Conservation (phyloP, 2,329 filamentous ascomycete genomes). For the Penicillium rolfsii region DNA sequence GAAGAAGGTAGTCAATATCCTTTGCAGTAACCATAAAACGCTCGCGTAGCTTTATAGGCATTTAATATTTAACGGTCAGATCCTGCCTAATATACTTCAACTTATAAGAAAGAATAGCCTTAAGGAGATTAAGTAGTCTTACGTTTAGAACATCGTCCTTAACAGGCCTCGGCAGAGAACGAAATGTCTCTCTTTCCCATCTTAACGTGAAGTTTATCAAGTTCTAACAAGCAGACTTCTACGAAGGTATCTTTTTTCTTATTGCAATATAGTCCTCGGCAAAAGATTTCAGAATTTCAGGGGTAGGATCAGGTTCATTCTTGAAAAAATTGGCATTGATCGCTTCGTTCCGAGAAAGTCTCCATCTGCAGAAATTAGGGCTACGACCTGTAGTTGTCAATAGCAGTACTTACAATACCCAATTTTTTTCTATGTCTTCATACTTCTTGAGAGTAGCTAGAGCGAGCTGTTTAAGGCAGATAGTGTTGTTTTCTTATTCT, state of each 20-base stretch:
- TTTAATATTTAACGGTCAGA: not conserved
- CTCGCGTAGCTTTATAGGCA: not conserved
- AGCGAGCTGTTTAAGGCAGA: slow-evolving; percentile 11
- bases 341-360: slow-evolving; percentile 12
- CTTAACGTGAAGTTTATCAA: not conserved
- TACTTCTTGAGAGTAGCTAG: slow-evolving; percentile 7
- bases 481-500: slow-evolving; percentile 14
- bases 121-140: not conserved
- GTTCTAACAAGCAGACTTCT: not conserved
- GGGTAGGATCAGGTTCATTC: slow-evolving; percentile 11
- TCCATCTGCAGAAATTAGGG: slow-evolving; percentile 10
- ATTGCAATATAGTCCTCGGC: slow-evolving; percentile 17
- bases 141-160: not conserved
- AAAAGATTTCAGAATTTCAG: slow-evolving; percentile 21
- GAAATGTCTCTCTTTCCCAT: not conserved
- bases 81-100: not conserved
- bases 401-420: slow-evolving; percentile 2
- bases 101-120: not conserved
- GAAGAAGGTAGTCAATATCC: slow-evolving; percentile 18
- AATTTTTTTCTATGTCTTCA: slow-evolving; percentile 10
- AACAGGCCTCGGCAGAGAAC: not conserved
- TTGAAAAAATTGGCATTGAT: slow-evolving; percentile 10
- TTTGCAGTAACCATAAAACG: slow-evolving; percentile 19
- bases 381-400: not conserved
- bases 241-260: slow-evolving; percentile 2